A percentile compares a stretch with the other conserved stretches of the same genome.
These are phyloP conservation scores for Colletotrichum lindemuthianum DNA, from an alignment of 2,329 filamentous ascomycete species.

Conservation along the genomic window DNA sequence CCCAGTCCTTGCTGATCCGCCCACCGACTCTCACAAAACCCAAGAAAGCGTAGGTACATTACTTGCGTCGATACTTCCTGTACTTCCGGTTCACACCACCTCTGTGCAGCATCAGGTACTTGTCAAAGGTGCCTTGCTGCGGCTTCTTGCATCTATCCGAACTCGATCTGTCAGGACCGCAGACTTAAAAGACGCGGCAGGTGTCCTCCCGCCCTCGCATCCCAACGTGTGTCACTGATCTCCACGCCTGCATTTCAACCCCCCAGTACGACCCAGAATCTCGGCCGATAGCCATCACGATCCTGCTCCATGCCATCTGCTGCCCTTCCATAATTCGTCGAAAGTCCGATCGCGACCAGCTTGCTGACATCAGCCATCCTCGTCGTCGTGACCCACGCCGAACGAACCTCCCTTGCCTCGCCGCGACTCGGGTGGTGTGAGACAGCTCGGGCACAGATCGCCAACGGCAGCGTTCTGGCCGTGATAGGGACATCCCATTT, in stretches of 20 bases:
- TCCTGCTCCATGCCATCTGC: conserved; percentile 7
- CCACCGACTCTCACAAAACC: no score
- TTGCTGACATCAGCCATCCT: conserved; percentile 18
- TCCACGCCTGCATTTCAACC: conserved; percentile 10
- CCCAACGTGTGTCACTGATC: conserved; percentile 15
- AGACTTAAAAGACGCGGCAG: conserved; percentile 24
- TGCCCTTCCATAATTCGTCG: conserved; percentile 18
- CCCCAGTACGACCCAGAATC: background rate
- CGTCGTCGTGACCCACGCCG: conserved; percentile 8
- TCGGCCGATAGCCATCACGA: conserved; percentile 11
- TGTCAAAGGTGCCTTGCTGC: conserved; percentile 17
- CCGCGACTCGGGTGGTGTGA: conserved; percentile 31
- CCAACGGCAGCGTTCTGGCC: conserved; percentile 26
- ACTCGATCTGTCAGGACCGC: conserved; percentile 16
- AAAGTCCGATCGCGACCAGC: conserved; percentile 4
- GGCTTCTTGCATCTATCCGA: conserved; percentile 15
- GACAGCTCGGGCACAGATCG: conserved; percentile 32
- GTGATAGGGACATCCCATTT: conserved; percentile 34
- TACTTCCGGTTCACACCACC: conserved; percentile 31
- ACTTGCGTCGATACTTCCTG: background rate
- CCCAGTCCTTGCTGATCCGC: conserved; percentile 22
- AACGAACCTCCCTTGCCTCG: conserved; percentile 28
- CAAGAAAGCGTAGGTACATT: background rate
- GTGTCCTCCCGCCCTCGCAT: conserved; percentile 13
- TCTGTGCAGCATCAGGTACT: no score